phyloP scores from a whole-genome alignment of 2,329 filamentous ascomycete genomes.

The Scedosporium dehoogii region DNA sequence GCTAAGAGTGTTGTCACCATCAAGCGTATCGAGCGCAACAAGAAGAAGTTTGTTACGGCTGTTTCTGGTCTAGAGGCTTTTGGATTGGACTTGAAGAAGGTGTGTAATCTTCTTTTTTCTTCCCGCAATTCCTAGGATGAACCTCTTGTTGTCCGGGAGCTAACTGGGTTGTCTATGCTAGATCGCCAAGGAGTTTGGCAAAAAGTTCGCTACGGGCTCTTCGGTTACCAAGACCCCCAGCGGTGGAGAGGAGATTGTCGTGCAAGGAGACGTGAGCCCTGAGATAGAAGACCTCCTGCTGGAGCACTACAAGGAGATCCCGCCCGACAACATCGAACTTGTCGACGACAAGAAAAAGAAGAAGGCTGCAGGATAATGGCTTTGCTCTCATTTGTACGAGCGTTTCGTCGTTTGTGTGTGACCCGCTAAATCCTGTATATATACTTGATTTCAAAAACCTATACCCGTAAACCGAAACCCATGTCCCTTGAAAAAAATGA shows the following conservation, averaged over 20 bases:
- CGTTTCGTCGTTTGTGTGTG: neutral
- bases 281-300: conserved; percentile 87
- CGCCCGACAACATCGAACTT: conserved; percentile 89
- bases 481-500: neutral
- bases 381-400: neutral
- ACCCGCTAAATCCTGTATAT: neutral
- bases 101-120: conserved; percentile 10
- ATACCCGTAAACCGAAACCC: neutral
- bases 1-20: conserved; percentile 77
- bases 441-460: neutral
- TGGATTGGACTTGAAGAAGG: conserved; percentile 86
- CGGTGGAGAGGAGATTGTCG: conserved; percentile 90
- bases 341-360: conserved; percentile 95
- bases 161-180: conserved; percentile 30
- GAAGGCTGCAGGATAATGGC: conserved; percentile 19
- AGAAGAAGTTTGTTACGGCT: conserved; percentile 92
- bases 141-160: neutral
- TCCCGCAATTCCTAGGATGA: neutral
- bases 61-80: conserved; percentile 87
- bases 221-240: conserved; percentile 82
- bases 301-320: conserved; percentile 82
- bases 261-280: conserved; percentile 92
- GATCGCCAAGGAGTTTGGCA: conserved; percentile 81
- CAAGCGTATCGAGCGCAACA: conserved; percentile 96
- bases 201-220: conserved; percentile 94